Base-by-base conservation (phyloP, 2,329 filamentous ascomycete genomes). In the Cladosporium sp. region DNA sequence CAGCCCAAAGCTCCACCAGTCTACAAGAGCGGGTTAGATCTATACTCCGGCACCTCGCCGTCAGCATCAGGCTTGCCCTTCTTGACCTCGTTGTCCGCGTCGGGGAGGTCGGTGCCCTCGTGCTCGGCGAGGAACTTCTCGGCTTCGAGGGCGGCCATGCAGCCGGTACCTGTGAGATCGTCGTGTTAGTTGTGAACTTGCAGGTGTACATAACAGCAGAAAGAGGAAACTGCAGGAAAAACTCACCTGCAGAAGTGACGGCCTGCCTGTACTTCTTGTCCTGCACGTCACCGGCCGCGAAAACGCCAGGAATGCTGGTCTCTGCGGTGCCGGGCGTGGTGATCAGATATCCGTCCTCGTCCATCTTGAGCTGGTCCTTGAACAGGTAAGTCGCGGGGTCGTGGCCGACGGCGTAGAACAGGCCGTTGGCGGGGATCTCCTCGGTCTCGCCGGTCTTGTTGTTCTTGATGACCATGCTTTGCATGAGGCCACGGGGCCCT, bases 241-340 rank as follows among this genome's bases (percentile, higher is more conserved):
- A 81, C 85, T 68, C 77, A 90, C 89, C 92, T 62, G 93, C 93
- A 74, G 91, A 96, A 58, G 93, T 99, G 60, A 99, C 95, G 41
- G 93, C 93, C 76, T 99, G 93, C 68, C 93, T 83, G 72, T 99
- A 99, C 67, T 86, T 84, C 85, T 97, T 99, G 70, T 99, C 95
- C 77, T 99, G 93, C 8, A 99, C 95, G 68, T 99, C 93, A 57
- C 93, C 93, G 8, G 92, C 93, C 32, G 93, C 93, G 67, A 96
- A 99, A 17, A 99, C 89, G 69, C 93, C 93, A 67, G 89, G 83
- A 5, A 96, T 72, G 71, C 83, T 96, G 42, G 93, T 99, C 65
- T 86, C 79, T 53, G 89, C 89, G 40, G 89, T 92, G 51, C 93
- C 95, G 3, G 93, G 87, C 70, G 86, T 82, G 51, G 93, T 99